Conservation (phyloP, 164 flowering plant species). For the Nymphaea colorata region DNA sequence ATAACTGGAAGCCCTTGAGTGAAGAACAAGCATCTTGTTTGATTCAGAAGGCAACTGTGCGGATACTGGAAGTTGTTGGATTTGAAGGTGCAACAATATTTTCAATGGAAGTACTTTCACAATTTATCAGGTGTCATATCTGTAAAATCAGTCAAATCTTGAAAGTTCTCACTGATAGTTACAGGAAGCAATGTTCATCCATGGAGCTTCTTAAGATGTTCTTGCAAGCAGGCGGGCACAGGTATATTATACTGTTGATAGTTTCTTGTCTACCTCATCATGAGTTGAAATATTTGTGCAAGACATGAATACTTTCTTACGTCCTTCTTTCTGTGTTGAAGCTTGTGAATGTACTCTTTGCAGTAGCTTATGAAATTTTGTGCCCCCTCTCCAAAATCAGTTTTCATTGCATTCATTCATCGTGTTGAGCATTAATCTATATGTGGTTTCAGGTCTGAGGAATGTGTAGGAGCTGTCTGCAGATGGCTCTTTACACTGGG, state of each 20-base stretch:
- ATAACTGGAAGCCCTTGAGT: slow-evolving; percentile 34
- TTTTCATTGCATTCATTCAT: background rate
- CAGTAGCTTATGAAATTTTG: background rate
- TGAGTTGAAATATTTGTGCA: background rate
- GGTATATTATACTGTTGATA: slow-evolving; percentile 27
- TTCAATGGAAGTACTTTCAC: slow-evolving; percentile 65
- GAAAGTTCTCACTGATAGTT: slow-evolving; percentile 79
- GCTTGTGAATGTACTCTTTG: background rate
- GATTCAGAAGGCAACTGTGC: slow-evolving; percentile 60
- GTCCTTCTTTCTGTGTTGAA: background rate
- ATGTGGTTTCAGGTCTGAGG: too few relatives aligned
- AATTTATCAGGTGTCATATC: slow-evolving; percentile 64
- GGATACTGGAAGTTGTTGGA: slow-evolving; percentile 43
- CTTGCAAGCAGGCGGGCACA: slow-evolving; percentile 51
- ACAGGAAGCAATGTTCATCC: slow-evolving; percentile 89
- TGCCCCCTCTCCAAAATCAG: background rate
- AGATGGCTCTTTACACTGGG: too few relatives aligned
- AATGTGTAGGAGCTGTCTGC: too few relatives aligned
- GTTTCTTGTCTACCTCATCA: slow-evolving; percentile 3
- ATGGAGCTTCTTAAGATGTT: slow-evolving; percentile 83
- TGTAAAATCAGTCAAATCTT: slow-evolving; percentile 62
- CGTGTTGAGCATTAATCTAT: too few relatives aligned
- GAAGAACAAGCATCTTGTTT: slow-evolving; percentile 66
- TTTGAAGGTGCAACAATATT: slow-evolving; percentile 69
- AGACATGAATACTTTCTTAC: background rate